Conservation (phyloP, 2,329 filamentous ascomycete species). For the Huntiella savannae region DNA sequence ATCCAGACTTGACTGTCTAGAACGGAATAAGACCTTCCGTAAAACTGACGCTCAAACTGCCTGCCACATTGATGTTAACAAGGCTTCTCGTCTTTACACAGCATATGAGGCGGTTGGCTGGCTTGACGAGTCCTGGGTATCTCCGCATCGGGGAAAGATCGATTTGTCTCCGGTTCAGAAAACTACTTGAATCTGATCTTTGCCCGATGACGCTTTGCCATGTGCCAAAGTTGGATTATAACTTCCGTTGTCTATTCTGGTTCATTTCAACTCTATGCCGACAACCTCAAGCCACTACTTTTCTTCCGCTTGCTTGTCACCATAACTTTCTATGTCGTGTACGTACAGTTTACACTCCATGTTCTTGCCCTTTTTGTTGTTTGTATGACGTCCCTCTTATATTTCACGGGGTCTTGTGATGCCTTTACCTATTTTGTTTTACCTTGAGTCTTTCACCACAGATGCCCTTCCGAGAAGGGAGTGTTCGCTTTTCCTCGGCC, state of each 20-base stretch:
- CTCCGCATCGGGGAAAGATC: slow-evolving; percentile 16
- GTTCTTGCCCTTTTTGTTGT: slow-evolving; percentile 5
- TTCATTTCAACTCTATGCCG: neutral
- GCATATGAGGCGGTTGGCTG: slow-evolving; percentile 77
- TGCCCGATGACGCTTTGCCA: neutral
- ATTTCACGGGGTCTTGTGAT: neutral
- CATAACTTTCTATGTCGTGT: neutral
- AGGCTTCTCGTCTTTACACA: slow-evolving; percentile 80
- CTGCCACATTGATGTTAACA: slow-evolving; percentile 98
- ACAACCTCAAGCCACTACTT: neutral
- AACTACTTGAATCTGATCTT: slow-evolving; percentile 1
- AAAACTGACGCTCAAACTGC: slow-evolving; percentile 92
- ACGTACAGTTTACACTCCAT: slow-evolving; percentile 5
- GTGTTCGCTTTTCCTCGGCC: too few species aligned
- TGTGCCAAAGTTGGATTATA: neutral
- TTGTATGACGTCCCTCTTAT: neutral
- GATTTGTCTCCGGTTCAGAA: slow-evolving; percentile 7
- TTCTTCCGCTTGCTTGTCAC: slow-evolving; percentile 5
- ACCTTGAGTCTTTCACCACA: neutral
- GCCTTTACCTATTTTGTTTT: neutral
- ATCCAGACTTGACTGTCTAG: slow-evolving; percentile 47
- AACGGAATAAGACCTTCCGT: slow-evolving; percentile 63
- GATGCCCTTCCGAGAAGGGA: too few species aligned
- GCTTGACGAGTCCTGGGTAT: slow-evolving; percentile 40
- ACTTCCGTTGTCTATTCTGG: neutral